Percentiles rank a stretch among this genome's conserved stretches.
Evolutionary conservation across 2,329 filamentous ascomycete species (phyloP).

Genomic region (Pseudogymnoascus destructans): DNA sequence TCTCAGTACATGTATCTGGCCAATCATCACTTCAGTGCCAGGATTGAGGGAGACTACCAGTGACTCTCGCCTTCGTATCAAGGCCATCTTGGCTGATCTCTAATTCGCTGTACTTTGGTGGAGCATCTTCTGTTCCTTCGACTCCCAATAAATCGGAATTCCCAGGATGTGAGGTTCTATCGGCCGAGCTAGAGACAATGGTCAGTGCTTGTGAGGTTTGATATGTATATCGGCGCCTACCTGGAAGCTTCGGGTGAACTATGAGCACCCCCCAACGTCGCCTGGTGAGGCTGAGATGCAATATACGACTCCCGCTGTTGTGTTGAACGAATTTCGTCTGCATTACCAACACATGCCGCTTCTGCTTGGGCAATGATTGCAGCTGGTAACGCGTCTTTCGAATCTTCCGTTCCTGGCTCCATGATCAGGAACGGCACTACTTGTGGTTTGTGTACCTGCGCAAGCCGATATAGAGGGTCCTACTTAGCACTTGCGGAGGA

Average conservation of each 20-base stretch:
- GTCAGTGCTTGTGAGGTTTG: background rate
- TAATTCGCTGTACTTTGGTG: slow-evolving; percentile 24
- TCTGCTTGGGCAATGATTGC: slow-evolving; percentile 24
- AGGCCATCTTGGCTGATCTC: slow-evolving; percentile 50
- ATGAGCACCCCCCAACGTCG: background rate
- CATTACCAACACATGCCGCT: slow-evolving; percentile 23
- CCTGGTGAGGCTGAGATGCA: background rate
- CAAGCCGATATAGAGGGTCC: background rate
- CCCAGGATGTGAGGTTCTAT: background rate
- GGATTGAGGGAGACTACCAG: slow-evolving; percentile 28
- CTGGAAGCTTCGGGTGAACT: background rate
- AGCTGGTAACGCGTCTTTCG: slow-evolving; percentile 15
- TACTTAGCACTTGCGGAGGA: background rate
- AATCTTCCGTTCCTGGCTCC: background rate
- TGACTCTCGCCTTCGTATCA: slow-evolving; percentile 46
- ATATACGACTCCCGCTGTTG: background rate
- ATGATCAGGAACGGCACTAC: background rate
- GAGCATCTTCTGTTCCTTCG: background rate
- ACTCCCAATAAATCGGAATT: background rate
- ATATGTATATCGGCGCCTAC: background rate
- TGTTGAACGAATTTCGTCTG: slow-evolving; percentile 13
- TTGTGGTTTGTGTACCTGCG: background rate
- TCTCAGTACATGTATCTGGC: background rate
- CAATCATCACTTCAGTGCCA: slow-evolving; percentile 8
- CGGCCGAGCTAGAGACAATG: background rate